Conservation (phyloP, 495 filamentous ascomycete genomes). For the Neurospora hispaniola region DNA sequence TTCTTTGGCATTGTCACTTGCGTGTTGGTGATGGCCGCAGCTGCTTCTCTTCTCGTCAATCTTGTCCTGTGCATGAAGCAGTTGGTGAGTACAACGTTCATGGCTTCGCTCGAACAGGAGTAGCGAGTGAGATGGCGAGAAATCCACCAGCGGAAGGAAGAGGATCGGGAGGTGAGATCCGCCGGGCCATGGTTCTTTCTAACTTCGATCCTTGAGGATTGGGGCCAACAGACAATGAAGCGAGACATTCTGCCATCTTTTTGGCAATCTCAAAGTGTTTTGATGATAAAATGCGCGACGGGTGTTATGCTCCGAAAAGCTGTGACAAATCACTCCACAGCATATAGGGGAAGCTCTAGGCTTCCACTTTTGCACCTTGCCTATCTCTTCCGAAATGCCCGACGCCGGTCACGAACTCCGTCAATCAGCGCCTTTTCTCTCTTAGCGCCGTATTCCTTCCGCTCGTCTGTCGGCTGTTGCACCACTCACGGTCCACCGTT, state of each 20-base stretch:
- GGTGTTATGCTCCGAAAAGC: not conserved
- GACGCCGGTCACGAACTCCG: not conserved
- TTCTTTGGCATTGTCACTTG: slow-evolving; percentile 7
- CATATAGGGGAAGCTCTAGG: not conserved
- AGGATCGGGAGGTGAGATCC: not conserved
- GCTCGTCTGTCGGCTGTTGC: not conserved
- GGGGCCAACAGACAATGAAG: not conserved
- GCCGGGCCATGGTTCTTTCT: not conserved
- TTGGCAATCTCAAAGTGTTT: not conserved
- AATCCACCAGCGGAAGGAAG: not conserved
- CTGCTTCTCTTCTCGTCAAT: slow-evolving; percentile 2
- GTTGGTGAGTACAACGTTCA: not conserved
- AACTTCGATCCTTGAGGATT: not conserved
- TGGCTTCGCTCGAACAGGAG: not conserved
- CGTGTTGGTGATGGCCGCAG: slow-evolving; percentile 1
- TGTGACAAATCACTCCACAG: not conserved
- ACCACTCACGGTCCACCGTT: not conserved
- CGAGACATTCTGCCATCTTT: not conserved
- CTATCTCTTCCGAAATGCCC: not conserved
- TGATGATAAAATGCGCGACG: not conserved
- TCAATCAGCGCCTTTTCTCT: not conserved
- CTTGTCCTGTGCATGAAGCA: not conserved
- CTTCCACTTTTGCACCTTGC: not conserved
- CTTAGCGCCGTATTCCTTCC: not conserved
- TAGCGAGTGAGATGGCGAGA: not conserved